Evolutionary conservation across 1,284 basidiomycete genomes (phyloP), one percentile per base, ranked within the genome.

Genomic region (Fistulinella cinereoalba): DNA sequence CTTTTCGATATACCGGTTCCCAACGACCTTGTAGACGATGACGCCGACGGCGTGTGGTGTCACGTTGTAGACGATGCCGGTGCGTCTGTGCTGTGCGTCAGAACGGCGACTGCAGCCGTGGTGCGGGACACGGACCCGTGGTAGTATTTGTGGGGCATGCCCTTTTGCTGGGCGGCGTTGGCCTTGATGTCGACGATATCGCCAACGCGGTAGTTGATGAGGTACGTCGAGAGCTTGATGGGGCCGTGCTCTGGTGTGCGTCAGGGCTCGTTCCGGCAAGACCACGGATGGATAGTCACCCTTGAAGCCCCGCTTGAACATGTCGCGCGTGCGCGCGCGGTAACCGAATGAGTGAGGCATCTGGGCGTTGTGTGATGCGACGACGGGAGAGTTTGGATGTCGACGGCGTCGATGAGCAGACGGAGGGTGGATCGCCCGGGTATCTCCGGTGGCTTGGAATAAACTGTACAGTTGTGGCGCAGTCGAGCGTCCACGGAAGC

Each of bases 301-400:
- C 81, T 95, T 95, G 87, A 97, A 96, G 67, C 85, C 86, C 76
- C 90, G 81, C 84, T 89, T 94, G 89, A 99, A 99, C 92, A 99
- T 97, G 80, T 97, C 79, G 84, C 96, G 94, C 83, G 96, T 98
- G 65, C 96, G 93, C 86, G 95, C 95, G 71, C 95, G 87, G 82
- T 96, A 92, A 93, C 96, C 96, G 81, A 88, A 97, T 53, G 95
- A 97, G 92, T 98, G 92, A 80, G 96, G 94, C 95, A 97, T 98
- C 71, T 84, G 37, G 45, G 50, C 41, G 53, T 56, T 55, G 57
- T 62, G 16, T 58, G 44, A 16, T 60, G 50, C 37, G 31, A 43
- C 37, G 25, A 32, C 18, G 16, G 24, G 23, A 39, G 37, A 58
- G 73, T 65, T 67, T 73, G 72, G 66, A 65, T 68, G 48, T 59